phyloP scores from a whole-genome alignment of 345 rosid species.

The Gynandropsis gynandra region DNA sequence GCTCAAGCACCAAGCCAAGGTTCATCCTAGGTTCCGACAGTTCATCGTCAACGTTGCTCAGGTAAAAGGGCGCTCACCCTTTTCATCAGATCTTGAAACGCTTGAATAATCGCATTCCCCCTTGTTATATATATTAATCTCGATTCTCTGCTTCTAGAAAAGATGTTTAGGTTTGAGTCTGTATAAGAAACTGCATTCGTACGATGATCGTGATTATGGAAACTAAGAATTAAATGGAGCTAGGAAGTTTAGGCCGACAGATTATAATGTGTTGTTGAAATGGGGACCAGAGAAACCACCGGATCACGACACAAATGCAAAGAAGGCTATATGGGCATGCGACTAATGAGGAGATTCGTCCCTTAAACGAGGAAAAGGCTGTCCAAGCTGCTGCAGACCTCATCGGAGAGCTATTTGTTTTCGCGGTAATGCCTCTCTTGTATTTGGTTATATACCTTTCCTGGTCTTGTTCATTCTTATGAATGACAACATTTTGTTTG shows the following conservation, averaged over 20 bases:
- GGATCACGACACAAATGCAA: slow-evolving; percentile 59
- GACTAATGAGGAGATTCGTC: slow-evolving; percentile 50
- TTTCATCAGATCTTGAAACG: neutral
- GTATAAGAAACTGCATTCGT: no score
- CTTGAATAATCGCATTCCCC: neutral
- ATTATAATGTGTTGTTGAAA: neutral
- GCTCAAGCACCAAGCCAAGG: slow-evolving; percentile 65
- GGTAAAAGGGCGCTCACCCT: slow-evolving; percentile 23
- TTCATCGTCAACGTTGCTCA: slow-evolving; percentile 73
- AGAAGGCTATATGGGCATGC: slow-evolving; percentile 28
- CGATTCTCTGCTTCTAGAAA: no score
- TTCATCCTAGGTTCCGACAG: slow-evolving; percentile 63
- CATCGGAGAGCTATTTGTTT: slow-evolving; percentile 75
- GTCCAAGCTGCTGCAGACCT: slow-evolving; percentile 86
- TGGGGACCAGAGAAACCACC: slow-evolving; percentile 53
- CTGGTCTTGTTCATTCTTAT: no score
- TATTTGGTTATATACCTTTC: no score
- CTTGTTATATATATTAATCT: neutral
- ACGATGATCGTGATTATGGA: no score
- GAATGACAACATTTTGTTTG: no score
- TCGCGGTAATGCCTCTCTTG: slow-evolving; percentile 42
- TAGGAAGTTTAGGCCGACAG: no score
- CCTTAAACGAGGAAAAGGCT: slow-evolving; percentile 78
- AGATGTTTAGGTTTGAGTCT: no score
- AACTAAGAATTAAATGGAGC: neutral